These are phyloP conservation scores for Lentinula sp. DNA, from an alignment of 768 basidiomycete genomes.

Conservation along the genomic window DNA sequence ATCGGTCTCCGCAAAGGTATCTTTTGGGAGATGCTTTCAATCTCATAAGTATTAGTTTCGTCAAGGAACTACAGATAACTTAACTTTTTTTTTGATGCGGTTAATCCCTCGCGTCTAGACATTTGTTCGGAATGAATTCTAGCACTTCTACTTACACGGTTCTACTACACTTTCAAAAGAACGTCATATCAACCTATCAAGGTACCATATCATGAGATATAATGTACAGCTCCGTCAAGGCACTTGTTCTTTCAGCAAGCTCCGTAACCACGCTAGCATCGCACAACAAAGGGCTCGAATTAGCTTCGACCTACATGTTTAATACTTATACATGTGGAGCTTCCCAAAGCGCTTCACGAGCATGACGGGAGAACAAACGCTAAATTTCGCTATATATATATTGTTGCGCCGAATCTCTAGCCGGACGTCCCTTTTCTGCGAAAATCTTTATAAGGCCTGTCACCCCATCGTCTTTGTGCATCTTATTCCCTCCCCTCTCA, in stretches of 20 bases:
- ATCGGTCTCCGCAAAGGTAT: too few species aligned
- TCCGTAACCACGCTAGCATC: background rate
- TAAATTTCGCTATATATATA: background rate
- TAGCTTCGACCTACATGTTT: background rate
- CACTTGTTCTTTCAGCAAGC: background rate
- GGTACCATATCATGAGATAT: background rate
- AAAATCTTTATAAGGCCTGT: background rate
- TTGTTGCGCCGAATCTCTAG: background rate
- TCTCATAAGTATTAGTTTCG: too few species aligned
- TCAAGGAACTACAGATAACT: too few species aligned
- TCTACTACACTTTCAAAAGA: background rate
- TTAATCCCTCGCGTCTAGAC: too few species aligned
- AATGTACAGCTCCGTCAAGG: background rate
- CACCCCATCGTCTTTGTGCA: background rate
- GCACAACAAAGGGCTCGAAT: background rate
- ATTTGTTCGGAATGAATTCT: too few species aligned
- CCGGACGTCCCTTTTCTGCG: background rate
- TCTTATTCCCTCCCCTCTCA: background rate
- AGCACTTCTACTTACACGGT: too few species aligned
- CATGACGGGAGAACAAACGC: slow-evolving; percentile 1
- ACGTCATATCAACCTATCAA: background rate
- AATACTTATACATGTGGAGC: background rate
- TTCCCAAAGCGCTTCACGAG: background rate
- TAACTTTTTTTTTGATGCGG: too few species aligned
- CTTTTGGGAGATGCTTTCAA: too few species aligned